phyloP scores from a whole-genome alignment of 768 basidiomycete species.

The Lactarius hatsudake region DNA sequence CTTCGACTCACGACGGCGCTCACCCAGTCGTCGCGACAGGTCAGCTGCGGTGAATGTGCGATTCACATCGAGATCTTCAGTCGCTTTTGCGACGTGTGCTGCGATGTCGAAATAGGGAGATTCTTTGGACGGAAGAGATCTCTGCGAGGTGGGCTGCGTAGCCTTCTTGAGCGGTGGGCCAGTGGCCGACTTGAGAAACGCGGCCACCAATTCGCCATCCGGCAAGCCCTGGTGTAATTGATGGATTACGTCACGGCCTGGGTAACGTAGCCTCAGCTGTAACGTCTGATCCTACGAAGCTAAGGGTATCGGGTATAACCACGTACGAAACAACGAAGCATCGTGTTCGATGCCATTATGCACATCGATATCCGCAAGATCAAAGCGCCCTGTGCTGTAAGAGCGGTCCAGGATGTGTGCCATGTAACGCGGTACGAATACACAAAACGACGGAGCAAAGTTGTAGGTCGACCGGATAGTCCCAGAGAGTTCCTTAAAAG shows the following conservation, averaged over 20 bases:
- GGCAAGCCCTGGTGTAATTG: slow-evolving; percentile 56
- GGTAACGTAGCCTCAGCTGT: background rate
- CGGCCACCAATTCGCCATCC: slow-evolving; percentile 45
- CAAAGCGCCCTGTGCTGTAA: slow-evolving; percentile 56
- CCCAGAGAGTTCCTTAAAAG: slow-evolving; percentile 45
- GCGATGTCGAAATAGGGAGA: slow-evolving; percentile 15
- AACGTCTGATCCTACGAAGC: background rate
- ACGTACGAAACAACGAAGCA: slow-evolving; percentile 57
- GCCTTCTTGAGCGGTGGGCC: slow-evolving; percentile 43
- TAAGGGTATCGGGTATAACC: background rate
- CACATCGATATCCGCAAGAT: slow-evolving; percentile 62
- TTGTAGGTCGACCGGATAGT: slow-evolving; percentile 60
- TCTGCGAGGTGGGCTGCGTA: background rate
- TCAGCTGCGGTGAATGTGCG: slow-evolving; percentile 53
- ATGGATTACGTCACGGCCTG: slow-evolving; percentile 52
- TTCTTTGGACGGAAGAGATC: background rate
- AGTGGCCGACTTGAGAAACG: slow-evolving; percentile 55
- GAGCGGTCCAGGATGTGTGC: slow-evolving; percentile 56
- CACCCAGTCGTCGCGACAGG: slow-evolving; percentile 53
- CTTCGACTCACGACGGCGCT: slow-evolving; percentile 58
- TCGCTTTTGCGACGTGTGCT: slow-evolving; percentile 8
- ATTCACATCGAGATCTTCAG: slow-evolving; percentile 17
- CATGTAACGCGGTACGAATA: slow-evolving; percentile 59
- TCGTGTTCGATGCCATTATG: slow-evolving; percentile 80
- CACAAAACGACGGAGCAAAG: slow-evolving; percentile 64